Evolutionary conservation across 768 basidiomycete species (phyloP), one percentile per base, ranked within the genome.

Genomic region (Filobasidium floriforme): DNA sequence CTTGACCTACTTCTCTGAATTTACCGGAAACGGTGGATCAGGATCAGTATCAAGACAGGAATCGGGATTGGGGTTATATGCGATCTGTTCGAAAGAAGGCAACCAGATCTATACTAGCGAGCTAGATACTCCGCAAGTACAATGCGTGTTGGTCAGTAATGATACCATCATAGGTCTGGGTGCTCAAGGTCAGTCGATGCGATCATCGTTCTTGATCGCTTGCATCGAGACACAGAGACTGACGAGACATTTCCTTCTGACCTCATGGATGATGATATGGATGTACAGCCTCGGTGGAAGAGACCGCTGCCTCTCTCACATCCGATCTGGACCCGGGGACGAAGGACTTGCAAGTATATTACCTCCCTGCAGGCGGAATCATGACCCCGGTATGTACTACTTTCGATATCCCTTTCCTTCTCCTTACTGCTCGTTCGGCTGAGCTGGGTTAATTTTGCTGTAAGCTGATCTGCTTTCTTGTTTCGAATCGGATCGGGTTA

Each of bases 61-160:
- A n/a, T n/a, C n/a, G n/a, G 32, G 32, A 37, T 9, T 4, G 9
- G 32, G 32, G 32, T 18, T 63, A n/a, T 68, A 68, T 46, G 62
- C 54, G 12, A 37, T 68, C 12, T 68, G 67, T 49, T 40, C 62
- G 6, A 28, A 57, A 22, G 62, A 60, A 6, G 67, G 67, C 0
- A 26, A 22, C 19, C 10, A 28, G 14, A 64, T 68, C 29, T 68
- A 68, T 40, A 68, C 67, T 7, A 68, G 67, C 40, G 67, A 68
- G 7, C 22, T 29, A 3, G 24, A 61, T 1, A 55, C 12, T 7
- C 41, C 43, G 10, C 41, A 52, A 54, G 44, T 49, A 0, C 40
- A 68, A n/a, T 68, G 67, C 19, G 49, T 68, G 1, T 51, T 57
- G 24, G 62, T 68, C 19, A 37, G 49, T 14, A 55, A 62, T 4